Evolutionary conservation across 495 filamentous ascomycete genomes (phyloP).

Genomic region (Pyrenula massariospora): DNA sequence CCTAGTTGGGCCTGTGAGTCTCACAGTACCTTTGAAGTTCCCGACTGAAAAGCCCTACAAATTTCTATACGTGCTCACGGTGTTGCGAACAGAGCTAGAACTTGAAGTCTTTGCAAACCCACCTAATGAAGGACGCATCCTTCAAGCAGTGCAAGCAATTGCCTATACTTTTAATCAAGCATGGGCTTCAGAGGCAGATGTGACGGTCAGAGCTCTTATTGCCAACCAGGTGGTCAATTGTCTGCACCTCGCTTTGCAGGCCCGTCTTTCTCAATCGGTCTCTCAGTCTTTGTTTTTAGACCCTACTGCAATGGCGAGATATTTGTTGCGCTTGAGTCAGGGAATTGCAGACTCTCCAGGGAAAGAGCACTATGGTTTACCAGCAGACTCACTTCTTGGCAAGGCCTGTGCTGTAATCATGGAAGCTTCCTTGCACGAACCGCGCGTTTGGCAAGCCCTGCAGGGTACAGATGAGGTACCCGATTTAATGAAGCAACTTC

Average conservation of each 20-base stretch:
- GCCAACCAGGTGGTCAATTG: constrained; percentile 13
- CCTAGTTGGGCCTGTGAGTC: constrained; percentile 41
- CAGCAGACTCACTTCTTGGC: constrained; percentile 28
- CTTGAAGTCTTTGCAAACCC: constrained; percentile 22
- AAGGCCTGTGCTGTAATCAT: constrained; percentile 51
- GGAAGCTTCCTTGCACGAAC: constrained; percentile 49
- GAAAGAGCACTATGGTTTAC: constrained; percentile 10
- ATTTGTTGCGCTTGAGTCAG: constrained; percentile 11
- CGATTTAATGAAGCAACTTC: constrained; percentile 17
- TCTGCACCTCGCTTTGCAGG: constrained; percentile 12
- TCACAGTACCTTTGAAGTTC: constrained; percentile 47
- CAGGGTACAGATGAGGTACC: neutral
- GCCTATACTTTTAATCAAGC: neutral
- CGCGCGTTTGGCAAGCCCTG: constrained; percentile 38
- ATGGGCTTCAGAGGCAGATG: neutral
- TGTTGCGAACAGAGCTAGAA: constrained; percentile 40
- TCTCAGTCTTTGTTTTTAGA: constrained; percentile 9
- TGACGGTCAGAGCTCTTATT: constrained; percentile 13
- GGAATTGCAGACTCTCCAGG: neutral
- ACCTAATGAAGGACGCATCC: neutral
- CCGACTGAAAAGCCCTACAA: constrained; percentile 60
- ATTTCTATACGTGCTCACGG: constrained; percentile 60
- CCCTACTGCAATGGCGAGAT: constrained; percentile 12
- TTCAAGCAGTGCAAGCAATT: neutral
- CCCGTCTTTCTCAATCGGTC: constrained; percentile 7